Conservation (phyloP, 768 basidiomycete species). For the Russula ochroleuca region DNA sequence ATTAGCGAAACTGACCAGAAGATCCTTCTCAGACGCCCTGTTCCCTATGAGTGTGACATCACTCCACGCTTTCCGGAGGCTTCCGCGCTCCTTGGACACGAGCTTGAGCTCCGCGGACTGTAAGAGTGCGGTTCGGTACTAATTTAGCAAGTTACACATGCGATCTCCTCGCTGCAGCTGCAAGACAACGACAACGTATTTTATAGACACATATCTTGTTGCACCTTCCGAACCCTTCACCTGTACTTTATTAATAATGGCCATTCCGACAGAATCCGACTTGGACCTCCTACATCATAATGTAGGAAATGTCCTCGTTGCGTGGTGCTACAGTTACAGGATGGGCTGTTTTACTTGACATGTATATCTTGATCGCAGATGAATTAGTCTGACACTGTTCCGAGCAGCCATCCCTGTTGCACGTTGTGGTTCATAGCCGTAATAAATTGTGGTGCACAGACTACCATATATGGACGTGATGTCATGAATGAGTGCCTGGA, state of each 20-base stretch:
- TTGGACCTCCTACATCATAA: background rate
- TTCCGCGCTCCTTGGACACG: conserved; percentile 1
- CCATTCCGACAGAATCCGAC: background rate
- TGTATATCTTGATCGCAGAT: background rate
- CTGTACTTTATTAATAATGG: background rate
- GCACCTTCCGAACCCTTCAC: background rate
- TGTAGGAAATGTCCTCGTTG: background rate
- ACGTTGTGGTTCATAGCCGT: background rate
- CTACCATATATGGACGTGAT: background rate
- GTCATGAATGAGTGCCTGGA: background rate
- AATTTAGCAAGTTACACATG: background rate
- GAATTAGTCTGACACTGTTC: background rate
- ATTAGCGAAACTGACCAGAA: background rate
- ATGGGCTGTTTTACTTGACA: background rate
- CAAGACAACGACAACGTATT: background rate
- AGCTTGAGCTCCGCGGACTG: conserved; percentile 20
- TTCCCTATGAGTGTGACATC: conserved; percentile 22
- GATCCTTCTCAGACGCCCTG: conserved; percentile 13
- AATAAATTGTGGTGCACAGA: no score
- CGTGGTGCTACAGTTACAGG: background rate
- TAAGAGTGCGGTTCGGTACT: background rate
- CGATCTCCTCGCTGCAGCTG: background rate
- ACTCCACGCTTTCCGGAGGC: conserved; percentile 25
- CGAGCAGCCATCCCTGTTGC: background rate
- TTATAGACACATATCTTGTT: background rate